Evolutionary conservation across 306 rosid genomes (phyloP), one percentile per base, ranked within the genome.

Genomic region (Dalbergia cultrata): DNA sequence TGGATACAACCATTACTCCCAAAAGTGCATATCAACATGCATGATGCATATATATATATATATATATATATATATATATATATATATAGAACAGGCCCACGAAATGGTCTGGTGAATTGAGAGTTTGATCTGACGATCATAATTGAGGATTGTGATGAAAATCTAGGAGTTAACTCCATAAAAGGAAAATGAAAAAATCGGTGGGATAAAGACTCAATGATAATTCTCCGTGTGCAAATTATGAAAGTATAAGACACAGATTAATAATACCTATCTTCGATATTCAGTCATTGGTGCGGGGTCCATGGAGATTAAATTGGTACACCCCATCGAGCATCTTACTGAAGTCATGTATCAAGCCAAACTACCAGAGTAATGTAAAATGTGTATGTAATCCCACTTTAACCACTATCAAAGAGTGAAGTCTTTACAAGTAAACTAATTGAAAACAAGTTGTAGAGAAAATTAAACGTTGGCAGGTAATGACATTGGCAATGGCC

Each of bases 161-260:
- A 75, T 74, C 35, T 61, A 73, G 78, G 68, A 74, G 61, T 19
- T 31, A 44, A 37, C 82, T 81, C 66, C 67, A 56, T 75, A n/a
- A 21, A 67, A 45, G 37, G 17, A 54, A 67, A 62, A 80, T 10
- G 13, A 5, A 18, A 34, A 72, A 19, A 4, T 1, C 49, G 18
- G 67, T 49, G 31, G 31, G 2, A 39, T 63, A 73, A 81, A 70
- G 78, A 52, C 43, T 47, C 85, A 75, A 83, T 81, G 72, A 83
- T 81, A 75, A 78, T 58, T 41, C 57, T 74, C 84, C 88, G 88
- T 85, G 88, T 57, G 88, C 83, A 77, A 31, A 62, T 56, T 19
- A 39, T 12, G 33, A 61, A 78, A 47, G 18, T 75, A 26, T 21
- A 50, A 74, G 58, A 79, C 64, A 70, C 3, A 37, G 67, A 74